Evolutionary conservation across 768 basidiomycete species (phyloP), one percentile per base, ranked within the genome.

Genomic region (Wakefieldia striispora): DNA sequence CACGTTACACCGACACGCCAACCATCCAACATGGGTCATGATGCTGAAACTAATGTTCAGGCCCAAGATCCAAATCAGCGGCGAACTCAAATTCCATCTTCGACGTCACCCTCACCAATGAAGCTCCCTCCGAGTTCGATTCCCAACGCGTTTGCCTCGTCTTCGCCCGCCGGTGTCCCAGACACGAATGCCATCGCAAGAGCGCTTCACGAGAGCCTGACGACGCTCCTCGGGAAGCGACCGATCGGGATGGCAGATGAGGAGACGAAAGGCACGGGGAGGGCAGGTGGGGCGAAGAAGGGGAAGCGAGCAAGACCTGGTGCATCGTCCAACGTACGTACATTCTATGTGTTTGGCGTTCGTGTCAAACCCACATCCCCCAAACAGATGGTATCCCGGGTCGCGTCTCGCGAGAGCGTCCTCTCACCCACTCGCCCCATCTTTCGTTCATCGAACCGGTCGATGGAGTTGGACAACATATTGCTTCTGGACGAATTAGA

Each of bases 171-270:
- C 0, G 77, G 72, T 36, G 67, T 73, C 21, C 60, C 56, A 45
- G 72, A 80, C 27, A 72, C 75, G 40, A 69, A 71, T 40, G 73
- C 76, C 42, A 74, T 74, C 21, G 71, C 82, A n/a, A 78, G 72
- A 57, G 84, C 78, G 16, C 69, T 89, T 17, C 79, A 86, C 53
- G 83, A 88, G 55, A 85, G 80, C 51, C 79, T 90, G 42, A 80
- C 81, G 6, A 78, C 79, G 17, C 65, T 89, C 47, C 70, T 91
- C 14, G 88, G 87, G 9, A 91, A 91, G 63, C 75, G 87, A 8
- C 72, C 74, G 10, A 67, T 75, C 0, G 69, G 71, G 3, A 75
- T 75, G 11, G 73, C 74, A 3, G 75, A 75, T 26, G 55, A 51
- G 13, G 40, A 24, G 26, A 49, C 39, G 12, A 29, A 29, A 29